Evolutionary conservation across 352 stramenopile species (phyloP).

Genomic region (Peronospora tabacina): DNA sequence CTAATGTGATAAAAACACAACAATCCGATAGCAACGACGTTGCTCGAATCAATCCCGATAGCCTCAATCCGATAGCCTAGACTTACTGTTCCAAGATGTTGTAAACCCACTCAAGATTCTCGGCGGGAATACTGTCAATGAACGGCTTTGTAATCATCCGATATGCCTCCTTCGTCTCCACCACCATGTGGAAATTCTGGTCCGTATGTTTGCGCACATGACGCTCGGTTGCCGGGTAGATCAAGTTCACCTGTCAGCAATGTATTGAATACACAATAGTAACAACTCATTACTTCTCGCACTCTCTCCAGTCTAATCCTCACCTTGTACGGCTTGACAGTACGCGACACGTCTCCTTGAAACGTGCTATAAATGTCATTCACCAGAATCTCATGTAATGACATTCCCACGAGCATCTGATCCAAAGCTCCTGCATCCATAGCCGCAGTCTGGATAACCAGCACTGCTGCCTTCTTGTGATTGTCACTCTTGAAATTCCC

Average conservation of each 20-base stretch:
- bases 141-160: slow-evolving; percentile 59
- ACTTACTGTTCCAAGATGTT: slow-evolving; percentile 85
- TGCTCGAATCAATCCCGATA: background rate
- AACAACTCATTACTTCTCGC: too few relatives aligned
- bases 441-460: slow-evolving; percentile 57
- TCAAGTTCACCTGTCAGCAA: slow-evolving; percentile 56
- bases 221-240: slow-evolving; percentile 68
- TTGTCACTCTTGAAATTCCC: slow-evolving; percentile 61
- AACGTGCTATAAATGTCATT: slow-evolving; percentile 86
- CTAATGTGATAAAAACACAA: slow-evolving; percentile 20
- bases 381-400: slow-evolving; percentile 54
- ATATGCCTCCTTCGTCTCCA: slow-evolving; percentile 78
- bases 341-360: slow-evolving; percentile 53
- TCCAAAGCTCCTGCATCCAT: slow-evolving; percentile 45
- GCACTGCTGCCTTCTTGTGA: slow-evolving; percentile 50
- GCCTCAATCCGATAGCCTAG: background rate
- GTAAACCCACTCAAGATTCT: slow-evolving; percentile 85
- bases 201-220: slow-evolving; percentile 82
- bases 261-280: background rate
- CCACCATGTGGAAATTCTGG: slow-evolving; percentile 74
- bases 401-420: slow-evolving; percentile 43
- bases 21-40: background rate
- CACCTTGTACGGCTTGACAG: slow-evolving; percentile 71
- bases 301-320: background rate
- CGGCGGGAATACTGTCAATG: slow-evolving; percentile 63